These are phyloP conservation scores for Protostelium mycophagum DNA, from an alignment of 78 protist species.

Conservation along the genomic window DNA sequence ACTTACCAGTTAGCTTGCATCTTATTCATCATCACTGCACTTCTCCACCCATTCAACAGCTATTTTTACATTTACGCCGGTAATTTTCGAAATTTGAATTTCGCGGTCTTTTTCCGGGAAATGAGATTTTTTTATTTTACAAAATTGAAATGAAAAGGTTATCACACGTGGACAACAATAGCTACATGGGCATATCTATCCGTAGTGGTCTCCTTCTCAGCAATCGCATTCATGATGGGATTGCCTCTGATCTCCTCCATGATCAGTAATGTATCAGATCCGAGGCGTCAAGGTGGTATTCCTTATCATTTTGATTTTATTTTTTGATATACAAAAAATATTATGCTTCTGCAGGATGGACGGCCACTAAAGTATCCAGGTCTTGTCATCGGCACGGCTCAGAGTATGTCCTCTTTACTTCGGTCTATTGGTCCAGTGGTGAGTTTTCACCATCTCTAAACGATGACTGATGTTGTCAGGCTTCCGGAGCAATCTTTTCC, in stretches of 20 bases:
- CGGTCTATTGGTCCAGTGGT: not conserved
- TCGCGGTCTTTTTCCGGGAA: too few species aligned
- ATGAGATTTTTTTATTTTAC: not conserved
- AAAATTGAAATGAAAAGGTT: not conserved
- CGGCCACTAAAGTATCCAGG: not conserved
- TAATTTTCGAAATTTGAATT: too few species aligned
- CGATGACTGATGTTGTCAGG: not conserved
- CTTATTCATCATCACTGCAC: not conserved
- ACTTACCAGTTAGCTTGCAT: not conserved
- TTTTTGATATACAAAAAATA: not conserved
- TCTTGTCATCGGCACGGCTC: not conserved
- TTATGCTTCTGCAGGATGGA: not conserved
- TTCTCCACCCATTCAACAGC: not conserved
- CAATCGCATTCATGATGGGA: not conserved
- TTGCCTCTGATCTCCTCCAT: not conserved
- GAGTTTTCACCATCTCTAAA: not conserved
- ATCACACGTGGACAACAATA: not conserved
- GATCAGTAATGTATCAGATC: not conserved
- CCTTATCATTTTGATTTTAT: not conserved
- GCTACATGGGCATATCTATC: not conserved
- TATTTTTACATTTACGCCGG: not conserved
- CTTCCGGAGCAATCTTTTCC: not conserved
- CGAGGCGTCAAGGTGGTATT: not conserved
- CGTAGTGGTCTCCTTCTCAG: not conserved
- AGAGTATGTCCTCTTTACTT: not conserved